A percentile compares a stretch with the other conserved stretches of the same genome.
These are phyloP conservation scores for Fusarium udum DNA, from an alignment of 2,329 filamentous ascomycete species.

Conservation along the genomic window DNA sequence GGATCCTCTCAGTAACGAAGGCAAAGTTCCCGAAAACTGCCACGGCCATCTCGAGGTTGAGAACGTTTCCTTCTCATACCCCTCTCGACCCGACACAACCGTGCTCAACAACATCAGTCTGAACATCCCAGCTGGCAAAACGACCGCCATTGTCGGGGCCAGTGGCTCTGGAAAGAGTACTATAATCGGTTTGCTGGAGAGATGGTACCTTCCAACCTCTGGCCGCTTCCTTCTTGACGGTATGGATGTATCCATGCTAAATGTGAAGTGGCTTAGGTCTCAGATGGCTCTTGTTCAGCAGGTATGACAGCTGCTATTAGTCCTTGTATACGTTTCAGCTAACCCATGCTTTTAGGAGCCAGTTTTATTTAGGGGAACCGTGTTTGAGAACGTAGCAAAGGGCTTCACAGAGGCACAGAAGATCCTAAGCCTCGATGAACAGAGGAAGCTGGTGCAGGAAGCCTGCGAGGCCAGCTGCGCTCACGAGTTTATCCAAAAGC, in stretches of 20 bases:
- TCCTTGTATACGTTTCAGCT: background rate
- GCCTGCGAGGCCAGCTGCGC: slow-evolving; percentile 38
- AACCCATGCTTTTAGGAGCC: slow-evolving; percentile 24
- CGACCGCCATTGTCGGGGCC: slow-evolving; percentile 76
- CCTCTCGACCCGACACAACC: slow-evolving; percentile 64
- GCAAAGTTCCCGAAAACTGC: background rate
- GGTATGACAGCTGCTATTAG: background rate
- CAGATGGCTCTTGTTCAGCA: slow-evolving; percentile 56
- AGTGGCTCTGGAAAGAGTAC: slow-evolving; percentile 77
- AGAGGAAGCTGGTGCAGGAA: slow-evolving; percentile 11
- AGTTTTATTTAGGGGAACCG: slow-evolving; percentile 35
- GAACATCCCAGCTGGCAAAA: slow-evolving; percentile 65
- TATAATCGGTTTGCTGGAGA: slow-evolving; percentile 70
- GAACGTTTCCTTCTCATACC: slow-evolving; percentile 73
- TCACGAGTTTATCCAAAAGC: slow-evolving; percentile 36
- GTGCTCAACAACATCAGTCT: slow-evolving; percentile 66
- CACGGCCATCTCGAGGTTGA: slow-evolving; percentile 59
- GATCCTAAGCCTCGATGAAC: background rate
- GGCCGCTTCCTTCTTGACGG: slow-evolving; percentile 53
- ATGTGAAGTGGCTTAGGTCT: slow-evolving; percentile 58
- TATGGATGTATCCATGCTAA: slow-evolving; percentile 49
- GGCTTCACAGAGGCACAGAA: slow-evolving; percentile 32
- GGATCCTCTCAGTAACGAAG: slow-evolving; percentile 12
- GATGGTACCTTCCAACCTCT: slow-evolving; percentile 63
- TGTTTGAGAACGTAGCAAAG: slow-evolving; percentile 44